Evolutionary conservation across 2,329 filamentous ascomycete genomes (phyloP).

Genomic region (Ophiosphaerella narmari): DNA sequence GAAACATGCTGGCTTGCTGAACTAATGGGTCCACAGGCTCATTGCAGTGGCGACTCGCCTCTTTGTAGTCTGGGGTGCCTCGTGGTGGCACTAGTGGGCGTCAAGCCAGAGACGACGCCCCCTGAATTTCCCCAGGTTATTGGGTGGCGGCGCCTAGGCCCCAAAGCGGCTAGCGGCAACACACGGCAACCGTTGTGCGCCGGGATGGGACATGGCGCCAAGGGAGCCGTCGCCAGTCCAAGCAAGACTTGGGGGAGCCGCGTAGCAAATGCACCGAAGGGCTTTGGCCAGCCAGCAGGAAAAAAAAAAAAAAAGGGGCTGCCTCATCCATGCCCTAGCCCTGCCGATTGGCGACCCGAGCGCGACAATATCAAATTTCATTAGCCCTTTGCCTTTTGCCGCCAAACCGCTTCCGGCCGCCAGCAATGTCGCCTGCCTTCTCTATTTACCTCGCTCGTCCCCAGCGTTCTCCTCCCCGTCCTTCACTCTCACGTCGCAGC

Average conservation of each 20-base stretch:
- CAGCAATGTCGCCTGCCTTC: constrained; percentile 18
- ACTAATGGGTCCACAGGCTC: background rate
- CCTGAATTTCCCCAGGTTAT: constrained; percentile 46
- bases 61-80: constrained; percentile 1
- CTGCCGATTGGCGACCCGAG: constrained; percentile 28
- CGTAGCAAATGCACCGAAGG: constrained; percentile 13
- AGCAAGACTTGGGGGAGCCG: background rate
- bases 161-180: constrained; percentile 17
- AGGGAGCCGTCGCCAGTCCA: background rate
- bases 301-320: constrained; percentile 25
- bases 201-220: constrained; percentile 17
- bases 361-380: constrained; percentile 10
- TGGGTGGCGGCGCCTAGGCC: constrained; percentile 27
- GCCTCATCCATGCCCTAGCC: constrained; percentile 9
- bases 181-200: constrained; percentile 31
- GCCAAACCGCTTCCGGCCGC: constrained; percentile 23
- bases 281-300: background rate
- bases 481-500: constrained; percentile 15
- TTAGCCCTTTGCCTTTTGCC: constrained; percentile 22
- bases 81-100: background rate
- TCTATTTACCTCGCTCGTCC: constrained; percentile 17
- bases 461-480: constrained; percentile 18
- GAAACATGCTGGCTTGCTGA: no score
- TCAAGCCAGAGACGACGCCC: constrained; percentile 8
- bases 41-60: background rate